Conservation (phyloP, 768 basidiomycete species). For the Phaffia australis region DNA sequence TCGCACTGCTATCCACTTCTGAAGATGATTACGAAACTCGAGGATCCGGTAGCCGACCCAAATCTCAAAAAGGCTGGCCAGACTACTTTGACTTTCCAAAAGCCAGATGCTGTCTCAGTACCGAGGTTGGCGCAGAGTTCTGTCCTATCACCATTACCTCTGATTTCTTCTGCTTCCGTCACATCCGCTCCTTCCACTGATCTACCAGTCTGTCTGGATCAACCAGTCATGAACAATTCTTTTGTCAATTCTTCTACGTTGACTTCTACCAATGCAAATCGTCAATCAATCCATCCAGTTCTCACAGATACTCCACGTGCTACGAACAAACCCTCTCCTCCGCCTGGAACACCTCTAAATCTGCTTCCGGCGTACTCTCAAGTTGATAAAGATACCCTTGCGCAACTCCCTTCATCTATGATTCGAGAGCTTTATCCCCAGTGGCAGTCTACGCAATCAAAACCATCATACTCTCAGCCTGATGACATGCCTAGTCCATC, state of each 20-base stretch:
- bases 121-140: not conserved
- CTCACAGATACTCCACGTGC: not conserved
- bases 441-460: not conserved
- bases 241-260: no score
- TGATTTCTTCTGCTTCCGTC: not conserved
- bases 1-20: not conserved
- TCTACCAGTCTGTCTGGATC: not conserved
- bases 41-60: not conserved
- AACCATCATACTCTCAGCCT: not conserved
- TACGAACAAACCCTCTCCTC: slow-evolving; percentile 2
- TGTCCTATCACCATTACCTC: not conserved
- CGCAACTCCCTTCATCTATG: slow-evolving; percentile 10
- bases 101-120: not conserved
- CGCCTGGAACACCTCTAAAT: slow-evolving; percentile 2
- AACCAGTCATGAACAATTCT: not conserved
- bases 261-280: not conserved
- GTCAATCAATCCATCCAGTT: not conserved
- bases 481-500: not conserved
- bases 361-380: slow-evolving; percentile 5
- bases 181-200: not conserved
- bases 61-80: slow-evolving; percentile 18
- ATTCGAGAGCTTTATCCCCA: slow-evolving; percentile 17
- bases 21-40: slow-evolving; percentile 24
- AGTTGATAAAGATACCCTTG: slow-evolving; percentile 11
- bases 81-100: slow-evolving; percentile 2